A percentile compares a stretch with the other conserved stretches of the same genome.
Evolutionary conservation across 345 rosid species (phyloP).

Genomic region (Arabis hirsuta): DNA sequence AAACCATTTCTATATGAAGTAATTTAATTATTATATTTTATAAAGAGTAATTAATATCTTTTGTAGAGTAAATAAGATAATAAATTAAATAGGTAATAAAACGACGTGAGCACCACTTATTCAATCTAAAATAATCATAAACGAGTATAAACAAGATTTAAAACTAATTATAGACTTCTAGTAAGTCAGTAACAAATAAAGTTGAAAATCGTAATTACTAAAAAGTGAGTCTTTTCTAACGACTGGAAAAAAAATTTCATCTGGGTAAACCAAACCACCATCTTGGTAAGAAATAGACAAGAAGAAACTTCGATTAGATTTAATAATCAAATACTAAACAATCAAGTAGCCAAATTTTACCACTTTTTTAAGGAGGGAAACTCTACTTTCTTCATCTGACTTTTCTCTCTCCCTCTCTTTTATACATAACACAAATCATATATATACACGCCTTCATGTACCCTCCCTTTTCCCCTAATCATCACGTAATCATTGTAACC

Average conservation of each 20-base stretch:
- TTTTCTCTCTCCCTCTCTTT: constrained; percentile 30
- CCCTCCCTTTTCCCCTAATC: constrained; percentile 36
- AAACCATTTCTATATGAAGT: background rate
- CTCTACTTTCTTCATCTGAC: constrained; percentile 40
- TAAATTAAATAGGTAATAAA: background rate
- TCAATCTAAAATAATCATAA: background rate
- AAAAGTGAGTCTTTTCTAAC: constrained; percentile 21
- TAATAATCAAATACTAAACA: constrained; percentile 13
- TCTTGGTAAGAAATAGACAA: constrained; percentile 33
- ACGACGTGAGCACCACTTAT: constrained; percentile 13
- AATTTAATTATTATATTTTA: background rate
- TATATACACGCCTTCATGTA: constrained; percentile 31
- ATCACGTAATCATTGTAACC: constrained; percentile 36
- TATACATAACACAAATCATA: constrained; percentile 35
- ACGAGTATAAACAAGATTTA: background rate
- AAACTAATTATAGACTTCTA: no score
- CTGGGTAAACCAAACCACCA: constrained; percentile 32
- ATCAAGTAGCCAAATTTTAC: constrained; percentile 46
- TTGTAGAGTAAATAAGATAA: background rate
- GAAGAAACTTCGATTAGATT: constrained; percentile 12
- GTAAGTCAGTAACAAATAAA: background rate
- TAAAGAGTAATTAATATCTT: background rate
- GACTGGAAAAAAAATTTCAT: constrained; percentile 23
- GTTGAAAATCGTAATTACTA: constrained; percentile 12
- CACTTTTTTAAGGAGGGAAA: constrained; percentile 36